These are phyloP conservation scores for Scedosporium minutisporum DNA, from an alignment of 2,329 filamentous ascomycete species.

Conservation along the genomic window DNA sequence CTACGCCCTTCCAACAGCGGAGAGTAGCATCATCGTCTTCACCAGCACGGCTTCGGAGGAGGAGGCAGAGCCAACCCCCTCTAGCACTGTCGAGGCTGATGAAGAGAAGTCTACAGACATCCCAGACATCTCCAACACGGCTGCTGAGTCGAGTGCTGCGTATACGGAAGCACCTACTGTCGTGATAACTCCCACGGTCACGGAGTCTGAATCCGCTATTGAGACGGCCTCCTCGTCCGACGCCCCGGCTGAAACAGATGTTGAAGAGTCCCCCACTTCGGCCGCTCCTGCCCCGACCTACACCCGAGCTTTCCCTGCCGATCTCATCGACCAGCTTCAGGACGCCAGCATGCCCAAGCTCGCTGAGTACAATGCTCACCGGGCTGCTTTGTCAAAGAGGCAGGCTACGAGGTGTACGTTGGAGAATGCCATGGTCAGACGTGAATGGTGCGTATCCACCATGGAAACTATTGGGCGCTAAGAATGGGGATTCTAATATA, in stretches of 20 bases:
- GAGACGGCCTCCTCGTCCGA: not conserved
- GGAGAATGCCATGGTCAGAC: slow-evolving; percentile 7
- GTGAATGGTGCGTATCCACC: not conserved
- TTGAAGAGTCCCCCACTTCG: not conserved
- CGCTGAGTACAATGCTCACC: not conserved
- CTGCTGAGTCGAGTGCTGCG: not conserved
- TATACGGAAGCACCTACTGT: not conserved
- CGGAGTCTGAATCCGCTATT: not conserved
- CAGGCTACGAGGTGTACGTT: slow-evolving; percentile 7
- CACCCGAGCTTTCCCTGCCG: slow-evolving; percentile 7
- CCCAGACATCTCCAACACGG: not conserved
- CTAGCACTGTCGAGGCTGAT: not conserved
- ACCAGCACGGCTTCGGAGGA: not conserved
- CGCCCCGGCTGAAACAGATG: not conserved
- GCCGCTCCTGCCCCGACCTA: not conserved
- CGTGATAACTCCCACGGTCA: not conserved
- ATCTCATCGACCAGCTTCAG: slow-evolving; percentile 9
- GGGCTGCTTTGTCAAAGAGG: not conserved
- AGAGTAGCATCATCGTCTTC: not conserved
- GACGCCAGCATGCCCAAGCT: slow-evolving; percentile 9
- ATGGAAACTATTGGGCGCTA: not conserved
- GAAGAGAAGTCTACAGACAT: not conserved
- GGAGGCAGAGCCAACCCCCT: not conserved
- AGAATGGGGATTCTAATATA: not conserved
- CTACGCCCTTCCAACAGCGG: not conserved